Base-by-base conservation (phyloP, 2,329 filamentous ascomycete species). In the Zymoseptoria pseudotritici region DNA sequence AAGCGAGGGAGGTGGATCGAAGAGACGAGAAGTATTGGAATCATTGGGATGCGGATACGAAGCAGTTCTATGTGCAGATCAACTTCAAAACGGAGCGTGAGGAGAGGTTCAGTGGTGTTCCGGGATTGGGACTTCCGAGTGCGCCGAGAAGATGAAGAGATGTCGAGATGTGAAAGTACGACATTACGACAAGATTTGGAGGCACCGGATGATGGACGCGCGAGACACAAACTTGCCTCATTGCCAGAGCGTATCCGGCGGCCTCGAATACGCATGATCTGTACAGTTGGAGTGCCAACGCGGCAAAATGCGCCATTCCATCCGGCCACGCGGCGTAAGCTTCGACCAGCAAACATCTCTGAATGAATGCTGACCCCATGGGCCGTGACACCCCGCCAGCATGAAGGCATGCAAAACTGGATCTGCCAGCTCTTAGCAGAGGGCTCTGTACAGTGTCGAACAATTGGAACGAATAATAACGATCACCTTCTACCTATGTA, bases 71-170 rank as follows among this genome's bases (percentile, higher is more conserved):
- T 90, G 84, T 97, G 50, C 94, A 97, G 80, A 83, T 99, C 66
- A 89, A 97, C 81, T 99, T 97, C 78, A 94, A 97, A 84, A 97
- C 94, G 49, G 94, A 99, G 80, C 86, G 94, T 65, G 94, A 97
- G 77, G 93, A 97, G 82, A 82, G 91, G 62, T 97, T 86, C 69
- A 84, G 80, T 69, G 84, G 83, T 67, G 85, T 87, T 51, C 85
- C 85, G 42, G 85, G 85, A 59, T 73, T 88, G 71, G 84, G 83
- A 13, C 82, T 83, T 7, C 54, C 53, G 20, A 63, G 63, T 54
- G 73, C 71, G 10, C 68, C 73, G 42, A 66, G 66, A 53, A 71
- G 72, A 63, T 75, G 62, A 61, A 58, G 36, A 11, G 36, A 6
- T 1, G 2, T 46, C 13, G 17, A n/a, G 36, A n/a, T 5, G 26